Conservation (phyloP, 2,329 filamentous ascomycete genomes). For the Epichloe festucae region DNA sequence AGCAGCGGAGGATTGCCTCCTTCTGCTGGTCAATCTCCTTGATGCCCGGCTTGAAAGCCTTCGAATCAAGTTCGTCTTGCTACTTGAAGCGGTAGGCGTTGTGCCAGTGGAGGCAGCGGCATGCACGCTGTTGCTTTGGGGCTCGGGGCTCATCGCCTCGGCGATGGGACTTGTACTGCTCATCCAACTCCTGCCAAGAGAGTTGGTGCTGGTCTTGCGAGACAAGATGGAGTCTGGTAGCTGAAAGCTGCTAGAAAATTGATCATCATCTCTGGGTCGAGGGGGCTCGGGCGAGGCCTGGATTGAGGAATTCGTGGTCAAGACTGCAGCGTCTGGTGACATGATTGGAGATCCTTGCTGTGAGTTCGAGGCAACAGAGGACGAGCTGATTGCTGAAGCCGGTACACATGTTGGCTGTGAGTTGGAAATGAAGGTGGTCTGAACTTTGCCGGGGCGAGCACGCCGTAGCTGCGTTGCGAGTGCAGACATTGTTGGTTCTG, state of each 20-base stretch:
- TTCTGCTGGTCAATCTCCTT: constrained; percentile 49
- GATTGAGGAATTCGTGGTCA: constrained; percentile 48
- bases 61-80: constrained; percentile 52
- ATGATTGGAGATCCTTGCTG: constrained; percentile 43
- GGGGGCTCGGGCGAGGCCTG: constrained; percentile 54
- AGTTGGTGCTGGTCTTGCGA: constrained; percentile 45
- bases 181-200: constrained; percentile 48
- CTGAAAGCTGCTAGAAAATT: constrained; percentile 43
- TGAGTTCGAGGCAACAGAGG: constrained; percentile 42
- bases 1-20: constrained; percentile 66
- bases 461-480: constrained; percentile 27
- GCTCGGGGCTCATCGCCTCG: constrained; percentile 20
- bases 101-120: background rate
- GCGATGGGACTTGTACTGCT: constrained; percentile 44
- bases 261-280: constrained; percentile 40
- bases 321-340: constrained; percentile 38
- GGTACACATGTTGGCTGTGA: constrained; percentile 21
- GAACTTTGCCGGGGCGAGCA: constrained; percentile 33
- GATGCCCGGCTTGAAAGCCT: constrained; percentile 72
- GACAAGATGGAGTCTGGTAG: constrained; percentile 61
- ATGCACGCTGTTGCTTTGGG: constrained; percentile 9
- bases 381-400: constrained; percentile 41
- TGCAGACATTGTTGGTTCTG: constrained; percentile 28
- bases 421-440: constrained; percentile 28
- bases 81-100: constrained; percentile 3